Evolutionary conservation across 805 yeast species (phyloP).

Genomic region (Wickerhamiella australiensis): DNA sequence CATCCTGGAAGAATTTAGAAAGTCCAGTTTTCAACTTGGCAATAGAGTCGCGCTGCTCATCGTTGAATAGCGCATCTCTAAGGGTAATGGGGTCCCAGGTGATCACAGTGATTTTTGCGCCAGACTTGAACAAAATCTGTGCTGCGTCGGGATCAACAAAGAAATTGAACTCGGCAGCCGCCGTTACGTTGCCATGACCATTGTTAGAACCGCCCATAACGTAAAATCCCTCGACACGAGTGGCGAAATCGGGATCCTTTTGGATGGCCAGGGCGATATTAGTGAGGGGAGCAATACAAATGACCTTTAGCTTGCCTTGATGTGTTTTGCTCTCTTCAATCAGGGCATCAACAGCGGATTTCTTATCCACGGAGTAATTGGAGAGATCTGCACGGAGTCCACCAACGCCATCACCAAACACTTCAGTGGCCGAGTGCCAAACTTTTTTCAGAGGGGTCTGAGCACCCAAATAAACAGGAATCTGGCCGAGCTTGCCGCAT

Average conservation of each 20-base stretch:
- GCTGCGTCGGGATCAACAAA: constrained; percentile 12
- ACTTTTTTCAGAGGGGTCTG: not conserved
- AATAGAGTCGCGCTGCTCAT: constrained; percentile 1
- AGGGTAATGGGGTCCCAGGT: constrained; percentile 12
- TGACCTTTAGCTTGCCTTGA: constrained; percentile 8
- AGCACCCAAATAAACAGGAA: constrained; percentile 9
- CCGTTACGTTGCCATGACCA: constrained; percentile 9
- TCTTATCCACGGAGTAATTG: not conserved
- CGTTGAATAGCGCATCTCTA: constrained; percentile 8
- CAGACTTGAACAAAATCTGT: constrained; percentile 4
- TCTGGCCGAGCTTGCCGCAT: constrained; percentile 6
- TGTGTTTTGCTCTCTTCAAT: constrained; percentile 2
- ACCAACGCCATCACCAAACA: constrained; percentile 11
- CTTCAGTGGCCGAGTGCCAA: constrained; percentile 11
- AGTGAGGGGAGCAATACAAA: constrained; percentile 12
- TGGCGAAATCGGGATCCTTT: constrained; percentile 6
- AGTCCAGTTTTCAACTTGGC: constrained; percentile 7
- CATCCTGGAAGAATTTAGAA: constrained; percentile 1
- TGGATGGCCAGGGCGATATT: constrained; percentile 12
- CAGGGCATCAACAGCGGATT: constrained; percentile 6
- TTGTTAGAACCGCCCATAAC: constrained; percentile 12
- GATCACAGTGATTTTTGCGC: constrained; percentile 8
- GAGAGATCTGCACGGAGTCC: constrained; percentile 6
- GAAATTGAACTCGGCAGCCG: constrained; percentile 11
- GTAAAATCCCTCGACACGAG: constrained; percentile 8